Percentiles rank a stretch among this genome's conserved stretches.
phyloP scores from a whole-genome alignment of 805 yeast genomes.

The Starmerella apicola region DNA sequence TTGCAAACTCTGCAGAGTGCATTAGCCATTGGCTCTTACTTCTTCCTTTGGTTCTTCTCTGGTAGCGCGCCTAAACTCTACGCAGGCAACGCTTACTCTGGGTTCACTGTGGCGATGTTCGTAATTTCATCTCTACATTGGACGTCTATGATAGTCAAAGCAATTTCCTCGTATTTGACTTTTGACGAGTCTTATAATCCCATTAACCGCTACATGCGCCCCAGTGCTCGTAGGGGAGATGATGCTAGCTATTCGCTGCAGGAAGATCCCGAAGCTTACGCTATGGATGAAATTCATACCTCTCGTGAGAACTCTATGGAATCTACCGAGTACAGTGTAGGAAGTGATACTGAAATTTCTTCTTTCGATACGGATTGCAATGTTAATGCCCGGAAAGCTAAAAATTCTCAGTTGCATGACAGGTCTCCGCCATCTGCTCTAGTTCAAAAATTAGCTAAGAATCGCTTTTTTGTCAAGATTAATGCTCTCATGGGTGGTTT shows the following conservation, averaged over 20 bases:
- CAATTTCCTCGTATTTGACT: conserved; percentile 12
- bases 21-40: conserved; percentile 36
- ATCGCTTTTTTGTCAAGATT: conserved; percentile 17
- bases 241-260: background rate
- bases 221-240: background rate
- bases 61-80: conserved; percentile 53
- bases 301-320: conserved; percentile 8
- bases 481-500: conserved; percentile 23
- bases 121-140: conserved; percentile 44
- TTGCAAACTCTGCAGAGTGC: conserved; percentile 39
- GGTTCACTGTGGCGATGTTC: conserved; percentile 50
- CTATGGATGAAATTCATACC: conserved; percentile 5
- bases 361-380: conserved; percentile 12
- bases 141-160: conserved; percentile 24
- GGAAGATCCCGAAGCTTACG: conserved; percentile 4
- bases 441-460: conserved; percentile 13
- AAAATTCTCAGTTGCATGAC: background rate
- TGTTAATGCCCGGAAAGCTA: background rate
- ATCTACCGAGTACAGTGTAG: conserved; percentile 9
- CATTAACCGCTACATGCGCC: background rate
- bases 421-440: conserved; percentile 6
- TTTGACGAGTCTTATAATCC: conserved; percentile 15
- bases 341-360: conserved; percentile 12
- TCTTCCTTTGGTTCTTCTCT: conserved; percentile 46
- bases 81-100: conserved; percentile 62